Evolutionary conservation across 2,329 filamentous ascomycete species (phyloP).

Genomic region (Hypoxylon sp.): DNA sequence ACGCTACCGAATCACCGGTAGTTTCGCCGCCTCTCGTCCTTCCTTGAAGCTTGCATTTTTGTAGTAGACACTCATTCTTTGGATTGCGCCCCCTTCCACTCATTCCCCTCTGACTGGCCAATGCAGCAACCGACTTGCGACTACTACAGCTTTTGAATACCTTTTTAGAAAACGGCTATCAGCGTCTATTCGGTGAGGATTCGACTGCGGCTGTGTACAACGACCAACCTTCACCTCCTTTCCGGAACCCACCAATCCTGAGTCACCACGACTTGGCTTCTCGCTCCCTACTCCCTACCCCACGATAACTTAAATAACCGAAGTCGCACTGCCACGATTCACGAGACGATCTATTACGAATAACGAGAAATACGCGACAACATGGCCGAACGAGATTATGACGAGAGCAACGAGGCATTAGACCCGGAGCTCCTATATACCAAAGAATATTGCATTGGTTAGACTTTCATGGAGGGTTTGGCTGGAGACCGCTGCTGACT

Average conservation of each 20-base stretch:
- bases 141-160: slow-evolving; percentile 13
- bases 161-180: slow-evolving; percentile 8
- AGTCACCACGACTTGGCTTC: slow-evolving; percentile 23
- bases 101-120: slow-evolving; percentile 21
- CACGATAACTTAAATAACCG: slow-evolving; percentile 15
- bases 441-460: slow-evolving; percentile 91
- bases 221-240: slow-evolving; percentile 38
- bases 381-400: slow-evolving; percentile 67
- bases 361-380: slow-evolving; percentile 36
- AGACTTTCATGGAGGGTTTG: slow-evolving; percentile 51
- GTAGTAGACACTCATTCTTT: slow-evolving; percentile 33
- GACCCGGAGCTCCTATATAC: slow-evolving; percentile 95
- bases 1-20: slow-evolving; percentile 33
- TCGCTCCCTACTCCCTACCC: neutral
- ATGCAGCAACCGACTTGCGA: slow-evolving; percentile 11
- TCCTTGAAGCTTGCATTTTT: slow-evolving; percentile 37
- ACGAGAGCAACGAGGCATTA: slow-evolving; percentile 69
- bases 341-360: slow-evolving; percentile 40
- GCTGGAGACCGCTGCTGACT: slow-evolving; percentile 48
- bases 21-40: slow-evolving; percentile 34
- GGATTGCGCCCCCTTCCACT: slow-evolving; percentile 20
- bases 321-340: slow-evolving; percentile 31
- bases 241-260: slow-evolving; percentile 34
- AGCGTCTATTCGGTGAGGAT: slow-evolving; percentile 8
- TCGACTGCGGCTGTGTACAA: slow-evolving; percentile 17